Evolutionary conservation across 140 eudicot species (phyloP).

Genomic region (Ambrosia hybrid): DNA sequence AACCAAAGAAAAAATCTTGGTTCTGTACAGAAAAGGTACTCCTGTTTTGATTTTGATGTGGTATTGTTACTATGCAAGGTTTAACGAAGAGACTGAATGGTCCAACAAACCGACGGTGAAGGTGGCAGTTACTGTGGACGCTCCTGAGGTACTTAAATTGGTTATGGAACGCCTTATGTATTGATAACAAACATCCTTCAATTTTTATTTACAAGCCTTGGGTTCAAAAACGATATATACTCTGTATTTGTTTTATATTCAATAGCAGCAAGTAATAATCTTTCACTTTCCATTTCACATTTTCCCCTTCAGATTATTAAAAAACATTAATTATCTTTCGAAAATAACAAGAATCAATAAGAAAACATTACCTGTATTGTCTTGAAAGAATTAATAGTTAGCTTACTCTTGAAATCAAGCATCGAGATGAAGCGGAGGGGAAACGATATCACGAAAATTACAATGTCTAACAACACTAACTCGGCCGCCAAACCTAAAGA

Average conservation of each 20-base stretch:
- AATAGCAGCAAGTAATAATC: not conserved
- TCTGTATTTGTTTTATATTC: not conserved
- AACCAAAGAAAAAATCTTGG: not conserved
- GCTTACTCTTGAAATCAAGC: too few relatives aligned
- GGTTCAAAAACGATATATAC: not conserved
- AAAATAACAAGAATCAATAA: too few relatives aligned
- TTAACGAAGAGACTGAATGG: slow-evolving; percentile 85
- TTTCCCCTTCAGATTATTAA: too few relatives aligned
- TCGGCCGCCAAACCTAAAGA: too few relatives aligned
- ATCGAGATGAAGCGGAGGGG: too few relatives aligned
- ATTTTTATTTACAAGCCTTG: not conserved
- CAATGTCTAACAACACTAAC: too few relatives aligned
- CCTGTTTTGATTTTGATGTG: slow-evolving; percentile 6
- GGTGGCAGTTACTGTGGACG: slow-evolving; percentile 92
- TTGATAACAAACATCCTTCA: slow-evolving; percentile 36
- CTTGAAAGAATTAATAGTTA: too few relatives aligned
- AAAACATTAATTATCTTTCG: too few relatives aligned
- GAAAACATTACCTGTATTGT: too few relatives aligned
- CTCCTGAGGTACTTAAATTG: slow-evolving; percentile 59
- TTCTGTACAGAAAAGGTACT: not conserved
- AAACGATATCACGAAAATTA: too few relatives aligned
- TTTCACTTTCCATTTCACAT: too few relatives aligned
- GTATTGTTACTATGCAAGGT: slow-evolving; percentile 44
- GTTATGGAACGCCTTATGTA: slow-evolving; percentile 82
- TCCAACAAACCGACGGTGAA: slow-evolving; percentile 72